Base-by-base conservation (phyloP, 495 filamentous ascomycete species). In the Terfezia boudieri region DNA sequence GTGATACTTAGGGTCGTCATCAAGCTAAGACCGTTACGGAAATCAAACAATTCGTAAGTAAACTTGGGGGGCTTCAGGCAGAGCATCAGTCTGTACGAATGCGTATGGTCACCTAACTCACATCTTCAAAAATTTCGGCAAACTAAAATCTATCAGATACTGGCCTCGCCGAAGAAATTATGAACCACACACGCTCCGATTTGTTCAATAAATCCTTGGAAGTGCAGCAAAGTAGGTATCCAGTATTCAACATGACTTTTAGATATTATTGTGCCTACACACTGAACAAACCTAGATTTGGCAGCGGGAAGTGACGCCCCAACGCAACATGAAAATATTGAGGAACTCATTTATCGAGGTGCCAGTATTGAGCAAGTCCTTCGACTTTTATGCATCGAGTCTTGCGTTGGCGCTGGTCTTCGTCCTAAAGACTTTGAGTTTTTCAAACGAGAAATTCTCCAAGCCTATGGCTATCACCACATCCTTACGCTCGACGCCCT, bases 381-480 rank as follows among this genome's bases (percentile, higher is more conserved):
- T 9, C 79, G 92, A 23, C 71, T 95, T 7, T 70, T 96, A 12
- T 95, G 87, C 63, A 74, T 95, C 36, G 92, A 94, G 65, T 94
- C 87, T 10, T 85, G 81, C 68, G 81, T 94, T 66, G 79, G 79
- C 16, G 86, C 84, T 56, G 92, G 92, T 36, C 77, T 99, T 53
- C 86, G 86, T 53, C 76, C 80, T 7, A 81, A 82, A 55, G 88
- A 96, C 57, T 72, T 93, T 38, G 92, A 99, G 50, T 77, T 74
- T 53, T 94, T 95, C 69, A 86, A 89, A 63, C 77, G 83, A 56
- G 76, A 86, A 51, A 77, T 99, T 43, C 68, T 94, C 20, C 86
- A 94, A 62, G 88, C 85, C 6, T 96, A 99, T 62, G 92, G 92
- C 37, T 84, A 88, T 62, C 86, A 95, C 65, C 89, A 96, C 61